Percentiles rank a stretch among this genome's conserved stretches.
phyloP scores from a whole-genome alignment of 192 early-diverging fungal species.

The Linnemannia elongata region DNA sequence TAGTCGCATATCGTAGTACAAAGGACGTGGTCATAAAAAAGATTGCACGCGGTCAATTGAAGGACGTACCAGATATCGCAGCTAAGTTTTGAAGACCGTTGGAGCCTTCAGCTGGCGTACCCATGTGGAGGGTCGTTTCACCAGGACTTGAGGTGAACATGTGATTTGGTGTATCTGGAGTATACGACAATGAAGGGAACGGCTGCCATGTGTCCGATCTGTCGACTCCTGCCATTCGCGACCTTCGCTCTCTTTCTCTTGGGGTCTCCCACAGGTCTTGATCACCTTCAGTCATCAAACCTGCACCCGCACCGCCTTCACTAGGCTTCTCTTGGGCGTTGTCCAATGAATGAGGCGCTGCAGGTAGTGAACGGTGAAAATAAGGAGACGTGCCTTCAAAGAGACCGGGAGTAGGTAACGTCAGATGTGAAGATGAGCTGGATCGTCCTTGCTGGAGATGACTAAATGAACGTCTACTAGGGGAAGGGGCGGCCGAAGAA shows the following conservation, averaged over 20 bases:
- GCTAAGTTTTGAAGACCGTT: no score
- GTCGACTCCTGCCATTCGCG: neutral
- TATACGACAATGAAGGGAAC: neutral
- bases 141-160: neutral
- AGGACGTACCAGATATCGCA: neutral
- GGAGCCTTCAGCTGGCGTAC: neutral
- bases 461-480: neutral
- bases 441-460: neutral
- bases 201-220: neutral
- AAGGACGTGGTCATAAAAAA: neutral
- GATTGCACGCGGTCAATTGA: neutral
- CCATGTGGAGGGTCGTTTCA: neutral
- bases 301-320: no score
- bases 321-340: neutral
- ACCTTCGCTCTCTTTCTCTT: neutral
- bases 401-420: neutral
- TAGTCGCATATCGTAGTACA: neutral
- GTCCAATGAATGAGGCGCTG: neutral
- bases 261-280: neutral
- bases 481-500: neutral
- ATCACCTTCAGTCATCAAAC: neutral
- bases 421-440: neutral
- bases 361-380: neutral
- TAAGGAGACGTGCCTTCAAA: slow-evolving; percentile 12
- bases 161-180: neutral